Conservation (phyloP, 2,329 filamentous ascomycete species). For the Cercospora zeae-maydis region DNA sequence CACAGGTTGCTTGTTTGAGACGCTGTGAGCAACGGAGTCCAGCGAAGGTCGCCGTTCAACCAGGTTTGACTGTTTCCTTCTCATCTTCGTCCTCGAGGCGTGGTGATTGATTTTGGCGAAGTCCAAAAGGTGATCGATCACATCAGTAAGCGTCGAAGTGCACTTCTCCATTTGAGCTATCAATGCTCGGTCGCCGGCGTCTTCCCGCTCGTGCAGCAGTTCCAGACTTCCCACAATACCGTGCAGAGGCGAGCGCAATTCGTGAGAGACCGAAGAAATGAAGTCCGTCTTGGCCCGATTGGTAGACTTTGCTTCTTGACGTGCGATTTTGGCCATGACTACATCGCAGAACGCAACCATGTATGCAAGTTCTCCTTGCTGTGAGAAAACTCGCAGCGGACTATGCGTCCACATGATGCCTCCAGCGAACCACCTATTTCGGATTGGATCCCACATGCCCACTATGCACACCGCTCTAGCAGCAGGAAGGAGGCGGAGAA, state of each 20-base stretch:
- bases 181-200: constrained; percentile 30
- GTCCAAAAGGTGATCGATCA: constrained; percentile 43
- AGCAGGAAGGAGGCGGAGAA: constrained; percentile 8
- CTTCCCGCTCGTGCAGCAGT: constrained; percentile 43
- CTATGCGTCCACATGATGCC: constrained; percentile 45
- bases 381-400: constrained; percentile 40
- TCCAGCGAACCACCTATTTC: constrained; percentile 29
- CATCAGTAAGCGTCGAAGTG: constrained; percentile 47
- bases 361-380: constrained; percentile 39
- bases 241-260: constrained; percentile 48
- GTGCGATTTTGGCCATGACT: constrained; percentile 41
- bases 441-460: constrained; percentile 17
- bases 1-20: background rate
- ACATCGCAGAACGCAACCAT: constrained; percentile 42
- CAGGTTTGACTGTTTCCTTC: background rate
- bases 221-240: constrained; percentile 50
- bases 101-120: constrained; percentile 43
- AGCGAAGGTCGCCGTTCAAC: background rate
- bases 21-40: background rate
- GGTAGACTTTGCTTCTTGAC: constrained; percentile 38
- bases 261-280: constrained; percentile 51
- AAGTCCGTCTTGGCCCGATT: constrained; percentile 52
- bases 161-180: constrained; percentile 49
- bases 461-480: constrained; percentile 13
- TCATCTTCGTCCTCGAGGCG: background rate